Evolutionary conservation across 2,329 filamentous ascomycete species (phyloP).

Genomic region (Septoria linicola): DNA sequence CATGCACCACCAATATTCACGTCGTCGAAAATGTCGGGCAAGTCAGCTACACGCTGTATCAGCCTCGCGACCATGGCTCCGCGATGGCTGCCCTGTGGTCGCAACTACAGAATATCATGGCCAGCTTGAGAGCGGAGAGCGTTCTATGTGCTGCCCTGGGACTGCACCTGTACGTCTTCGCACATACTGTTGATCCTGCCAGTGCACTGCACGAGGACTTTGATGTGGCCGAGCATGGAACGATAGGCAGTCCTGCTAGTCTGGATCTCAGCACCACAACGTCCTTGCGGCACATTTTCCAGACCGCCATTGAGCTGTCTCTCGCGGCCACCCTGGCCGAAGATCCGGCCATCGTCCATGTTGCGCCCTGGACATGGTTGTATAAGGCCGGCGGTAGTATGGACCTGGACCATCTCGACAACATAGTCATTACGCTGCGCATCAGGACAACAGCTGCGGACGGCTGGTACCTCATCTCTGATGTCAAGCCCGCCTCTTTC

Average conservation of each 20-base stretch:
- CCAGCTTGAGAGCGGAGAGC: conserved; percentile 21
- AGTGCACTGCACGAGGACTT: not conserved
- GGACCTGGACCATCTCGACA: conserved; percentile 3
- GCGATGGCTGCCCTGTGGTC: conserved; percentile 3
- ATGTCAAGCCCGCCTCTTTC: conserved; percentile 12
- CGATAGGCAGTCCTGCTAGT: conserved; percentile 1
- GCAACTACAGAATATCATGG: conserved; percentile 11
- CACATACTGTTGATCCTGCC: not conserved
- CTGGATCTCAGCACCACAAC: not conserved
- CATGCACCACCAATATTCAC: conserved; percentile 38
- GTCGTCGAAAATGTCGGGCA: conserved; percentile 23
- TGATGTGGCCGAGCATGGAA: conserved; percentile 1
- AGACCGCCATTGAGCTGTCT: conserved; percentile 27
- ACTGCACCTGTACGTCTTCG: conserved; percentile 23
- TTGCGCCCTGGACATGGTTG: conserved; percentile 29
- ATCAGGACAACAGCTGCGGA: conserved; percentile 17
- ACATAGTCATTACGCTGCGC: conserved; percentile 19
- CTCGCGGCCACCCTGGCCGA: conserved; percentile 22
- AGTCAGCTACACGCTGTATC: conserved; percentile 18
- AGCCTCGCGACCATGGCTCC: conserved; percentile 6
- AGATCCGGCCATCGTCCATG: conserved; percentile 13
- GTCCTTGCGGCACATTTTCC: conserved; percentile 25
- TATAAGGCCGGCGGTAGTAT: conserved; percentile 4
- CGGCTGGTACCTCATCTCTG: conserved; percentile 21
- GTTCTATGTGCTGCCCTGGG: conserved; percentile 22